phyloP scores from a whole-genome alignment of 345 rosid species.

The Eutrema japonicum region DNA sequence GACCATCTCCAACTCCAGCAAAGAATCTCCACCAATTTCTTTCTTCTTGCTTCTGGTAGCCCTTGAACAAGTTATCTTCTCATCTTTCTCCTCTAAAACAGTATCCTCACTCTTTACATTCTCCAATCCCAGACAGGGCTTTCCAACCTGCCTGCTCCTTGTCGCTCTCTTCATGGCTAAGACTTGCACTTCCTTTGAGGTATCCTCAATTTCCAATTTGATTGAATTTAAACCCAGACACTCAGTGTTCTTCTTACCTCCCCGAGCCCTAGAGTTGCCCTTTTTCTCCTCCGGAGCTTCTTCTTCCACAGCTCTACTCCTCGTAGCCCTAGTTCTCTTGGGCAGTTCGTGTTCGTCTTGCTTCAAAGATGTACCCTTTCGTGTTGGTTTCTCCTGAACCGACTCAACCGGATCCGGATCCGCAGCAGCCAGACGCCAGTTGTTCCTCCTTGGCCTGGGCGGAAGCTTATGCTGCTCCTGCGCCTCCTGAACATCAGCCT shows the following conservation, averaged over 20 bases:
- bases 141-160: conserved; percentile 40
- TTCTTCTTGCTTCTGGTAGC: conserved; percentile 49
- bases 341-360: conserved; percentile 31
- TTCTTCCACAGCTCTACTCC: conserved; percentile 25
- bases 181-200: conserved; percentile 18
- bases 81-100: conserved; percentile 13
- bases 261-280: conserved; percentile 34
- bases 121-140: neutral
- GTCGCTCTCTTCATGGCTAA: conserved; percentile 39
- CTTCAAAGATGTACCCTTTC: conserved; percentile 25
- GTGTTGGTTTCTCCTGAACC: conserved; percentile 30
- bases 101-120: neutral
- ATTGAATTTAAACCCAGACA: conserved; percentile 31
- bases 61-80: conserved; percentile 34
- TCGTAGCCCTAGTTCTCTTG: conserved; percentile 47
- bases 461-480: conserved; percentile 37
- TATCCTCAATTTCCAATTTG: conserved; percentile 39
- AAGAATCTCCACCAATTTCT: conserved; percentile 38
- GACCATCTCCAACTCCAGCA: conserved; percentile 32
- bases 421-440: conserved; percentile 39
- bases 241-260: conserved; percentile 33
- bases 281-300: conserved; percentile 34
- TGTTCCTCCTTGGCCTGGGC: conserved; percentile 48
- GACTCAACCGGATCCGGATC: conserved; percentile 34
- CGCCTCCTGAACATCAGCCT: conserved; percentile 13